Evolutionary conservation across 352 stramenopile species (phyloP).

Genomic region (Nothophytophthora sp.): DNA sequence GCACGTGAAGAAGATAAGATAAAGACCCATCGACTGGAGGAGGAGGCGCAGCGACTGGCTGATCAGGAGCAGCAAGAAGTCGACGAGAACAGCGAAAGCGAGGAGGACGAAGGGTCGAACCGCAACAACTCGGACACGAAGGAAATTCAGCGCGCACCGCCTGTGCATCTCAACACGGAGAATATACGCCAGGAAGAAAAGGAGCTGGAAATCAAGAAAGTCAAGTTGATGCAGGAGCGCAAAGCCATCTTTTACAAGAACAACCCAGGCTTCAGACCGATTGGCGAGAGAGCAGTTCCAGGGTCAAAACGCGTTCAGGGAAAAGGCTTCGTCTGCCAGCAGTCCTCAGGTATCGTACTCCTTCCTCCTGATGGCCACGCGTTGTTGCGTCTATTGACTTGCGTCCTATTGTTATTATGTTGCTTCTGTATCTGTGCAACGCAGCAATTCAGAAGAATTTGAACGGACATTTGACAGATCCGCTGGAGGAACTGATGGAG

Average conservation of each 20-base stretch:
- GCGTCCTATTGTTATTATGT: conserved; percentile 3
- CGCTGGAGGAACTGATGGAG: conserved; percentile 80
- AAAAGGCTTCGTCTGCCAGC: conserved; percentile 71
- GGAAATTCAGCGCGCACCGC: conserved; percentile 45
- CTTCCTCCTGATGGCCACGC: neutral
- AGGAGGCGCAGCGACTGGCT: conserved; percentile 19
- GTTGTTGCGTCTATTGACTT: neutral
- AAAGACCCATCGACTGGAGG: conserved; percentile 25
- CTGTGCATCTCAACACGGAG: conserved; percentile 35
- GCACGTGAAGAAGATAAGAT: conserved; percentile 24
- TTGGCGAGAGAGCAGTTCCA: conserved; percentile 31
- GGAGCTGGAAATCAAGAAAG: conserved; percentile 49
- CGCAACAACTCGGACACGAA: conserved; percentile 26
- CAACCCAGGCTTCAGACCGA: conserved; percentile 61
- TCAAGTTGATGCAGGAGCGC: conserved; percentile 55
- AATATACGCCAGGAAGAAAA: conserved; percentile 41
- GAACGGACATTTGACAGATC: conserved; percentile 77
- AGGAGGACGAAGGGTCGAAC: conserved; percentile 58
- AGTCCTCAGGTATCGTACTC: conserved; percentile 54
- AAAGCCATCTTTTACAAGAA: conserved; percentile 73
- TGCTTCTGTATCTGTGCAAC: too few species aligned
- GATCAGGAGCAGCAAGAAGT: conserved; percentile 9
- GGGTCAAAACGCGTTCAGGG: conserved; percentile 41
- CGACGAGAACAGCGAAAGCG: conserved; percentile 18
- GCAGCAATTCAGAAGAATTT: conserved; percentile 71